Percentiles rank a stretch among this genome's conserved stretches.
phyloP scores from a whole-genome alignment of 225 moss, liverwort and hornwort species.

The Pseudisothecium myosuroides region DNA sequence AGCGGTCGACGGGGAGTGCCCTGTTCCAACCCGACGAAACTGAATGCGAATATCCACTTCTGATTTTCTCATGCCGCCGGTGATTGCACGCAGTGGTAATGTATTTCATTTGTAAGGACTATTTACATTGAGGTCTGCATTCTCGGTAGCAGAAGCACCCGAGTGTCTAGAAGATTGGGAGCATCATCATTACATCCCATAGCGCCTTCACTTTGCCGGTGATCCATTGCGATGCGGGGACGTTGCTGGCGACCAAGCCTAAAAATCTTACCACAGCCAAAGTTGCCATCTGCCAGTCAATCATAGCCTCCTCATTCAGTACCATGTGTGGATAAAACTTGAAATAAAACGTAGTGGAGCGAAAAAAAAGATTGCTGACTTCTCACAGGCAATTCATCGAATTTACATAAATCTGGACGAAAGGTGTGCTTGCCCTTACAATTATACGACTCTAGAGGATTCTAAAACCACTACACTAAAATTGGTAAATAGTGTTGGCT shows the following conservation, averaged over 20 bases:
- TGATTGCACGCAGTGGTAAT: background rate
- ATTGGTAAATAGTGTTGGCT: too few relatives aligned
- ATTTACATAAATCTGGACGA: background rate
- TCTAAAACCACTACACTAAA: background rate
- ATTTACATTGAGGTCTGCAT: background rate
- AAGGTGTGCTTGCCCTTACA: background rate
- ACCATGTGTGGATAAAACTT: background rate
- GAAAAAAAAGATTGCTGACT: background rate
- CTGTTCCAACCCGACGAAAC: background rate
- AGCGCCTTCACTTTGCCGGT: constrained; percentile 51
- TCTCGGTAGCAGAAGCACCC: background rate
- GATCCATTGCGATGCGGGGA: constrained; percentile 51
- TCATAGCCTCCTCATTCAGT: background rate
- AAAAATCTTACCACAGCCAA: constrained; percentile 55
- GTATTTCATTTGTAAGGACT: background rate
- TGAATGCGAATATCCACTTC: background rate
- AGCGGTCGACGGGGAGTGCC: background rate
- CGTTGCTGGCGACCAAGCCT: constrained; percentile 36
- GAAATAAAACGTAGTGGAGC: background rate
- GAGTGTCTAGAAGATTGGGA: constrained; percentile 53
- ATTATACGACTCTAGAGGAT: background rate
- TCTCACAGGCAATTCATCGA: background rate
- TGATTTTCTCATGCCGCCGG: background rate
- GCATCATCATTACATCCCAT: constrained; percentile 59
- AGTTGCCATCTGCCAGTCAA: constrained; percentile 60